phyloP scores from a whole-genome alignment of 495 filamentous ascomycete species.

The Talaromyces ruber region DNA sequence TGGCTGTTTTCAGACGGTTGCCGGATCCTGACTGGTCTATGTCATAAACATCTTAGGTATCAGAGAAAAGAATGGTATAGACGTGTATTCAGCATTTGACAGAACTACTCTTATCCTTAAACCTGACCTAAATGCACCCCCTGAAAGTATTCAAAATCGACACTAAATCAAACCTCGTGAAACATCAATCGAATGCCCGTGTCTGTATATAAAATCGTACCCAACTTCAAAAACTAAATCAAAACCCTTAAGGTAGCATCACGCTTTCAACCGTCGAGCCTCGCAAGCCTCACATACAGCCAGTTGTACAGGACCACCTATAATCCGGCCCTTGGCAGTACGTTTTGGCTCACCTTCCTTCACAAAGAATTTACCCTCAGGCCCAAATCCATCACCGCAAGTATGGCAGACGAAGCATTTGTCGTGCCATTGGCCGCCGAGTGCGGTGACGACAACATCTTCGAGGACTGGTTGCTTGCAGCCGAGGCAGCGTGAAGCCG shows the following conservation, averaged over 20 bases:
- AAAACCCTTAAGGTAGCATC: not conserved
- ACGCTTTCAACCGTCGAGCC: slow-evolving; percentile 53
- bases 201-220: not conserved
- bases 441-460: slow-evolving; percentile 73
- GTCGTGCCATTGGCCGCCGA: slow-evolving; percentile 91
- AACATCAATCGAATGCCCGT: not conserved
- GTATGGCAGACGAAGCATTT: slow-evolving; percentile 81
- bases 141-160: not conserved
- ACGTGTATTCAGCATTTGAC: not conserved
- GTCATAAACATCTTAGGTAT: not conserved
- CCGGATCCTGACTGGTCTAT: slow-evolving; percentile 65
- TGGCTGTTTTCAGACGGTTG: slow-evolving; percentile 74
- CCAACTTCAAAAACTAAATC: not conserved
- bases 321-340: slow-evolving; percentile 39
- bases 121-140: not conserved
- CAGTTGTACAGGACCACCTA: slow-evolving; percentile 37
- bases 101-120: not conserved
- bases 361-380: slow-evolving; percentile 57
- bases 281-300: slow-evolving; percentile 59
- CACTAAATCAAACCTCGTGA: not conserved
- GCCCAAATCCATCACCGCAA: slow-evolving; percentile 49
- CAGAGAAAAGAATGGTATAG: not conserved
- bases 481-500: slow-evolving; percentile 75
- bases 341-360: slow-evolving; percentile 46
- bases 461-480: slow-evolving; percentile 81